Percentiles rank a stretch among this genome's conserved stretches.
phyloP scores from a whole-genome alignment of 2,329 filamentous ascomycete species.

The Claviceps cyperi region DNA sequence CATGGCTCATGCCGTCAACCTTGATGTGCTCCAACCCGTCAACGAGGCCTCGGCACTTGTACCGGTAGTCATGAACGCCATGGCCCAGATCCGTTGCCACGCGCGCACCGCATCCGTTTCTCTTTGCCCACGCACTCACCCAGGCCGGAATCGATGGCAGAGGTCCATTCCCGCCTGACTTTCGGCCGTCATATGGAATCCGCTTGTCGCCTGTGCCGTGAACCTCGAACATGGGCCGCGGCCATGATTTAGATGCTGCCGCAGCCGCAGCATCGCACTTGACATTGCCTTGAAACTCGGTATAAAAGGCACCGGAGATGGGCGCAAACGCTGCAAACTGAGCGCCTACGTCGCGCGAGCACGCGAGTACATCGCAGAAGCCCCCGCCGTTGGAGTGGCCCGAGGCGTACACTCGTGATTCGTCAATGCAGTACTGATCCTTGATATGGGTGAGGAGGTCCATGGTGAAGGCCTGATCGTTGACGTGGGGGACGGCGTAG shows the following conservation, averaged over 20 bases:
- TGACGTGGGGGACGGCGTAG: conserved; percentile 17
- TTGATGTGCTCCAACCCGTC: conserved; percentile 10
- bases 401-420: conserved; percentile 25
- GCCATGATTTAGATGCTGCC: conserved; percentile 13
- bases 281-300: conserved; percentile 13
- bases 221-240: conserved; percentile 32
- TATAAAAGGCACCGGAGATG: conserved; percentile 28
- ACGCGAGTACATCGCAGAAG: conserved; percentile 27
- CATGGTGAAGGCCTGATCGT: conserved; percentile 28
- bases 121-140: conserved; percentile 22
- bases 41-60: conserved; percentile 7
- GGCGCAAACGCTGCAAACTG: conserved; percentile 28
- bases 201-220: conserved; percentile 33
- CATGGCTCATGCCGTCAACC: conserved; percentile 8
- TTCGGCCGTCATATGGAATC: conserved; percentile 28
- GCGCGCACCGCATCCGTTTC: conserved; percentile 9
- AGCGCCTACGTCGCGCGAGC: conserved; percentile 19
- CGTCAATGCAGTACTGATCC: conserved; percentile 24
- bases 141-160: conserved; percentile 29
- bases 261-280: conserved; percentile 19
- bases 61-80: conserved; percentile 8
- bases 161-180: conserved; percentile 23
- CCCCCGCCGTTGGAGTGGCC: conserved; percentile 32
- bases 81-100: conserved; percentile 1
- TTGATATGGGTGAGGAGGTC: conserved; percentile 27